Base-by-base conservation (phyloP, 2,329 filamentous ascomycete species). In the Penicillium sclerotiorum region DNA sequence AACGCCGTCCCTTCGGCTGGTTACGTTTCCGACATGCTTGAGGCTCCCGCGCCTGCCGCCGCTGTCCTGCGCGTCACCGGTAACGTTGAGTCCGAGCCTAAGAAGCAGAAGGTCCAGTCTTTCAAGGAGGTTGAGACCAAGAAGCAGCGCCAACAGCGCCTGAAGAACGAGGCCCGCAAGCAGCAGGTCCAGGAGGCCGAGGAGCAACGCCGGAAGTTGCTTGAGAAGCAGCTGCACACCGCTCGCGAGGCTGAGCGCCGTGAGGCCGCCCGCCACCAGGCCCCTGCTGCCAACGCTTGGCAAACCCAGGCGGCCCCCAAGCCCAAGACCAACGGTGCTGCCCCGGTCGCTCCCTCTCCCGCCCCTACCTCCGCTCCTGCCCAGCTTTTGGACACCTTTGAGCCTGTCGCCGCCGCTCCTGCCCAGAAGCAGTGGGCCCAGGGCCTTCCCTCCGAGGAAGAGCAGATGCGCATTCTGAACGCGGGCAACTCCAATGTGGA, bases 131-230 rank as follows among this genome's bases (percentile, higher is more conserved):
- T 81, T 15, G 89, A 96, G 78, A 88, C 87, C 17, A 96, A 96
- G 87, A 96, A 96, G 80, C 90, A 95, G 77, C 86, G 91, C 52
- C 92, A 96, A 77, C 94, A 96, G 76, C 84, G 87, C 60, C 85
- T 88, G 77, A 96, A 96, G 84, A 85, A 83, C 30, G 91, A 96
- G 73, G 87, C 85, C 50, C 85, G 85, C 64, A 94, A 90, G 79
- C 77, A 80, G 23, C 80, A 83, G 49, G 85, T 88, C 23, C 87
- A 92, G 66, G 87, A 89, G 61, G 84, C 87, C 1, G 92, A 96
- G 75, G 83, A 85, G 66, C 80, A 89, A 64, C 87, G 92, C 65
- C 89, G 90, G 75, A 76, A 77, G 30, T 79, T 89, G 53, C 78
- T 89, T 63, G 91, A 96, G 77, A 86, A 88, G 69, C 92, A 96